phyloP scores from a whole-genome alignment of 306 rosid genomes.

The Arachis hypogaea region DNA sequence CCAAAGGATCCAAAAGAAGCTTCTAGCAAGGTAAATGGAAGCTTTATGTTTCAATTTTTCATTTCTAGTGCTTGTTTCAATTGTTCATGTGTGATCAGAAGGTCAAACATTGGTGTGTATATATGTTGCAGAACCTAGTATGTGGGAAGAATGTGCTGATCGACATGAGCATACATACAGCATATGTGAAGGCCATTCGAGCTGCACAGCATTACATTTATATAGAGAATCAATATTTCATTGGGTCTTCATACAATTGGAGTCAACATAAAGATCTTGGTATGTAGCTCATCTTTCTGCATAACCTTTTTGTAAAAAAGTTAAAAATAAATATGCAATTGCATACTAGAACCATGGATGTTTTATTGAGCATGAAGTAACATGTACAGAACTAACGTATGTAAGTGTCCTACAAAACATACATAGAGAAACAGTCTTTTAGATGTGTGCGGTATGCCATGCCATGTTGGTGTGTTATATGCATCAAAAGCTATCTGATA shows the following conservation, averaged over 20 bases:
- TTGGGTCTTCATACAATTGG: slow-evolving; percentile 92
- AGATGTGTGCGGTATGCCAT: neutral
- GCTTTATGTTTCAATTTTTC: slow-evolving; percentile 39
- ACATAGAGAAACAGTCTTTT: neutral
- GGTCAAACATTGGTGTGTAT: slow-evolving; percentile 34
- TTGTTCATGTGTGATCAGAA: slow-evolving; percentile 20
- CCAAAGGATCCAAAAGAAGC: slow-evolving; percentile 93
- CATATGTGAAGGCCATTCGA: slow-evolving; percentile 86
- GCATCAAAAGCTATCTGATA: slow-evolving; percentile 15
- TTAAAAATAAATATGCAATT: neutral
- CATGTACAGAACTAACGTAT: neutral
- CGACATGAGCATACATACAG: slow-evolving; percentile 95
- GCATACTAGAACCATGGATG: neutral
- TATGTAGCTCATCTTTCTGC: slow-evolving; percentile 41
- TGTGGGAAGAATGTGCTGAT: slow-evolving; percentile 89
- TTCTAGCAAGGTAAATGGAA: slow-evolving; percentile 67
- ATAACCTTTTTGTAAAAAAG: neutral
- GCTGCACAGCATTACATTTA: slow-evolving; percentile 84
- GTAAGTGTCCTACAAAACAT: neutral
- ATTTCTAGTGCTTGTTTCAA: slow-evolving; percentile 26
- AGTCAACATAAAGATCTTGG: slow-evolving; percentile 82
- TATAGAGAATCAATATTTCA: slow-evolving; percentile 90
- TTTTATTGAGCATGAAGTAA: slow-evolving; percentile 1
- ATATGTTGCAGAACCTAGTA: slow-evolving; percentile 65
- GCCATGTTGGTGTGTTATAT: slow-evolving; percentile 7